phyloP scores from a whole-genome alignment of 495 filamentous ascomycete species.

The Aspergillus baeticus region DNA sequence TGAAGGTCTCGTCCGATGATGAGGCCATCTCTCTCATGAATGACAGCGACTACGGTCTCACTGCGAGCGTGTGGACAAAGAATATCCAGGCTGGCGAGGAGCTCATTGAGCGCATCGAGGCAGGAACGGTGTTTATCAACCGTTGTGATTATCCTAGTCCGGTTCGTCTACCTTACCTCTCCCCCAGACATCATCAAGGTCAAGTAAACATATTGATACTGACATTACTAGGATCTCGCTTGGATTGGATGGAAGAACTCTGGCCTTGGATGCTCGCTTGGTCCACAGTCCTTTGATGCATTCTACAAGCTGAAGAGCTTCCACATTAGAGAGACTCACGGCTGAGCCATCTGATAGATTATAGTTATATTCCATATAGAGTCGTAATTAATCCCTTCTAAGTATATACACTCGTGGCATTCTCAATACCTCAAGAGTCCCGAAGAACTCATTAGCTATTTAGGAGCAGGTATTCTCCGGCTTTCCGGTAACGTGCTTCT shows the following conservation, averaged over 20 bases:
- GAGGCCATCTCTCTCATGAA: constrained; percentile 91
- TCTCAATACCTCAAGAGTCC: no score
- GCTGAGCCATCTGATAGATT: background rate
- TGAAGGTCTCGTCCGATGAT: constrained; percentile 81
- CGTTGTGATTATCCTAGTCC: constrained; percentile 90
- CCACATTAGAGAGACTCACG: constrained; percentile 71
- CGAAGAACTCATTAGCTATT: no score
- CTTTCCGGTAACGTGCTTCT: constrained; percentile 11
- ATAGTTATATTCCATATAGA: constrained; percentile 65
- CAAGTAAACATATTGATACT: constrained; percentile 1
- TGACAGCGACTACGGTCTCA: constrained; percentile 90
- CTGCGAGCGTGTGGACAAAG: constrained; percentile 98
- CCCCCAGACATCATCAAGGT: background rate
- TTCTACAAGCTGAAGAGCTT: constrained; percentile 96
- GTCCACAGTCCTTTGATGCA: constrained; percentile 88
- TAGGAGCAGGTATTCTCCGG: background rate
- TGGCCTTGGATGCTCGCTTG: constrained; percentile 85
- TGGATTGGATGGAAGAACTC: constrained; percentile 99
- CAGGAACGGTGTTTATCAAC: constrained; percentile 96
- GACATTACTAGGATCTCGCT: constrained; percentile 73
- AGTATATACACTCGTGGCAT: background rate
- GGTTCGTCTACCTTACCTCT: constrained; percentile 53
- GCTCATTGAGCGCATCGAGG: constrained; percentile 79
- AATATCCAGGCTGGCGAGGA: constrained; percentile 74
- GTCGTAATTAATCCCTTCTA: no score